Conservation (phyloP, 2,329 filamentous ascomycete species). For the Trichoderma sp. region DNA sequence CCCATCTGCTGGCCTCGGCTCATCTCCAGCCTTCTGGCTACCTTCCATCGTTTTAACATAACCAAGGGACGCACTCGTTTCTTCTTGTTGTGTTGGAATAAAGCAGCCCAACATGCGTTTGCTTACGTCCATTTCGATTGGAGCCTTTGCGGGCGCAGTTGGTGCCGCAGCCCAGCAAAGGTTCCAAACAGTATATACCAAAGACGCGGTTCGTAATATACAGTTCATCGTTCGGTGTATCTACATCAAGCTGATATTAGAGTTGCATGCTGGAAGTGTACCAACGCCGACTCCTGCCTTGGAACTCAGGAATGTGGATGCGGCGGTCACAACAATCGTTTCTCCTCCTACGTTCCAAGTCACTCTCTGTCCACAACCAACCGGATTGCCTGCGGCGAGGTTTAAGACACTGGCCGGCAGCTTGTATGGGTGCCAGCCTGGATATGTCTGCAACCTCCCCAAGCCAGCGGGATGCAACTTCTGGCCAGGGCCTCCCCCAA, state of each 20-base stretch:
- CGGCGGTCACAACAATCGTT: slow-evolving; percentile 25
- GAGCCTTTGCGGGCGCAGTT: slow-evolving; percentile 10
- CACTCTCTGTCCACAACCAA: slow-evolving; percentile 48
- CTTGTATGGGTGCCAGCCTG: slow-evolving; percentile 57
- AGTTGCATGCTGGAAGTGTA: background rate
- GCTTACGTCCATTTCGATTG: slow-evolving; percentile 5
- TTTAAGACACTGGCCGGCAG: slow-evolving; percentile 42
- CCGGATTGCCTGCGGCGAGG: slow-evolving; percentile 32
- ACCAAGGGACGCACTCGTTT: background rate
- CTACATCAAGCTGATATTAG: background rate
- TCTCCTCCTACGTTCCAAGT: slow-evolving; percentile 34
- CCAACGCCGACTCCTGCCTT: background rate
- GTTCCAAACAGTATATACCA: background rate
- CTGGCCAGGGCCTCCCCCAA: slow-evolving; percentile 49
- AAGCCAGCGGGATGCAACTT: slow-evolving; percentile 53
- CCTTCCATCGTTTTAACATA: slow-evolving; percentile 2
- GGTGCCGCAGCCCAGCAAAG: background rate
- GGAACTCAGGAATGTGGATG: background rate
- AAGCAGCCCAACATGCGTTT: slow-evolving; percentile 2
- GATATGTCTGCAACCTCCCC: slow-evolving; percentile 53
- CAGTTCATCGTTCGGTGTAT: background rate
- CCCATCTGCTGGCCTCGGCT: background rate
- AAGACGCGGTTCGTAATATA: background rate
- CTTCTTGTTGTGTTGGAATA: background rate
- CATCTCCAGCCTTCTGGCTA: slow-evolving; percentile 2